phyloP scores from a whole-genome alignment of 176 grass and related monocot species.

The Poa pratensis region DNA sequence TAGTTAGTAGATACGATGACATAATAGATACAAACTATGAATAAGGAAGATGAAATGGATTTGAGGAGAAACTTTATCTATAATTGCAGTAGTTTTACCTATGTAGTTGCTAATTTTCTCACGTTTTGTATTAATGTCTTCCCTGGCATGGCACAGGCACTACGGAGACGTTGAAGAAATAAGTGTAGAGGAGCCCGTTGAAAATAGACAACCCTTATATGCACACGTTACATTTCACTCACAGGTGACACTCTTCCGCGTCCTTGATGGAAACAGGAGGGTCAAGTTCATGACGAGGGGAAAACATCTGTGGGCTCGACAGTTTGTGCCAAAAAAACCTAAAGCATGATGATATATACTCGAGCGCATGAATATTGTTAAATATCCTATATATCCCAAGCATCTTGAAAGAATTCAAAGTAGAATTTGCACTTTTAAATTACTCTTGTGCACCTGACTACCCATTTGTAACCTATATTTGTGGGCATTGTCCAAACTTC shows the following conservation, averaged over 20 bases:
- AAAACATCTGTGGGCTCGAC: constrained; percentile 69
- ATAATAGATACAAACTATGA: background rate
- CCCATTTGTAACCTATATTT: too few relatives aligned
- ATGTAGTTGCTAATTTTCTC: background rate
- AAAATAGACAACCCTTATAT: constrained; percentile 48
- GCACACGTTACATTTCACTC: constrained; percentile 63
- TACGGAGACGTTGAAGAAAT: constrained; percentile 54
- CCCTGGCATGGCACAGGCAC: constrained; percentile 30
- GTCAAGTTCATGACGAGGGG: constrained; percentile 59
- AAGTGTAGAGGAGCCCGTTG: constrained; percentile 44
- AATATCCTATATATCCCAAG: background rate
- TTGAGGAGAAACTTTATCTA: background rate
- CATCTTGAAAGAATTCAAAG: background rate
- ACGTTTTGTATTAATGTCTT: constrained; percentile 19
- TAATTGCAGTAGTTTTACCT: background rate
- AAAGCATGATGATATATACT: background rate
- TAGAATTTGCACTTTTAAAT: background rate
- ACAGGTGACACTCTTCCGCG: constrained; percentile 31
- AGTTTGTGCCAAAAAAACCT: constrained; percentile 62
- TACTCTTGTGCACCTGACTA: background rate
- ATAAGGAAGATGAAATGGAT: background rate
- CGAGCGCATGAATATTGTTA: background rate
- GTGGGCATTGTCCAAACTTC: too few relatives aligned
- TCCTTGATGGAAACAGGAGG: constrained; percentile 48
- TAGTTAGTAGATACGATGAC: background rate